Percentiles rank a stretch among this genome's conserved stretches.
Conservation (phyloP, 371 early-diverging fungal species). For the Saksenaea oblongispora region DNA sequence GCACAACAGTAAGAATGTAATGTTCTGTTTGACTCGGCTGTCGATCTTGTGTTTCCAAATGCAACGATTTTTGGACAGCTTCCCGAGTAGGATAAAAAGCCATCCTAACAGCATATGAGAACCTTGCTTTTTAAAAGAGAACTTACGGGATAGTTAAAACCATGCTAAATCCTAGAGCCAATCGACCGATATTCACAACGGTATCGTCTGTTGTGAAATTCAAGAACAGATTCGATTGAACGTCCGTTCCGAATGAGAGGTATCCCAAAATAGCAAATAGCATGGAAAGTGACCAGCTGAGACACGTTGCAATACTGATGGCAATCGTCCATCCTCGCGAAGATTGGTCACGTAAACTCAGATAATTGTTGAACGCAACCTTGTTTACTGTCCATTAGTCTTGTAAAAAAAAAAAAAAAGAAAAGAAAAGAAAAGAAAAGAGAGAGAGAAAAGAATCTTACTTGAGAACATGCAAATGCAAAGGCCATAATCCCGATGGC, state of each 20-base stretch:
- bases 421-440: background rate
- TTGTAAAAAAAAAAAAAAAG: background rate
- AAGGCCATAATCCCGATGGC: conserved; percentile 52
- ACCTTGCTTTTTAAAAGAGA: background rate
- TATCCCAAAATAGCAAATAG: conserved; percentile 60
- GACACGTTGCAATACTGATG: conserved; percentile 40
- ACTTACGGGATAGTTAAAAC: conserved; percentile 54
- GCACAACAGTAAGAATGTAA: conserved; percentile 32
- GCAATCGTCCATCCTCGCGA: conserved; percentile 42
- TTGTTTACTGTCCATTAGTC: conserved; percentile 18
- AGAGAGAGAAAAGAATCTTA: conserved; percentile 3
- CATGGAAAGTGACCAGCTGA: conserved; percentile 57
- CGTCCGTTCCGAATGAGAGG: conserved; percentile 54
- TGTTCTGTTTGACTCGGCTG: conserved; percentile 38
- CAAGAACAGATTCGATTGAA: conserved; percentile 56
- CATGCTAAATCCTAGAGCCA: conserved; percentile 54
- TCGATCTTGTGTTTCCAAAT: conserved; percentile 32
- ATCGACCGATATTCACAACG: conserved; percentile 54
- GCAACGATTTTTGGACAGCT: conserved; percentile 42
- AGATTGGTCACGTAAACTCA: conserved; percentile 48
- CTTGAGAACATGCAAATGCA: conserved; percentile 45
- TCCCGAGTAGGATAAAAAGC: conserved; percentile 50
- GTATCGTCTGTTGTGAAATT: conserved; percentile 53
- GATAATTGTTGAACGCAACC: conserved; percentile 55
- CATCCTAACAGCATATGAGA: conserved; percentile 16